These are phyloP conservation scores for Cladosporium sp. DNA, from an alignment of 2,329 filamentous ascomycete genomes.

Conservation along the genomic window DNA sequence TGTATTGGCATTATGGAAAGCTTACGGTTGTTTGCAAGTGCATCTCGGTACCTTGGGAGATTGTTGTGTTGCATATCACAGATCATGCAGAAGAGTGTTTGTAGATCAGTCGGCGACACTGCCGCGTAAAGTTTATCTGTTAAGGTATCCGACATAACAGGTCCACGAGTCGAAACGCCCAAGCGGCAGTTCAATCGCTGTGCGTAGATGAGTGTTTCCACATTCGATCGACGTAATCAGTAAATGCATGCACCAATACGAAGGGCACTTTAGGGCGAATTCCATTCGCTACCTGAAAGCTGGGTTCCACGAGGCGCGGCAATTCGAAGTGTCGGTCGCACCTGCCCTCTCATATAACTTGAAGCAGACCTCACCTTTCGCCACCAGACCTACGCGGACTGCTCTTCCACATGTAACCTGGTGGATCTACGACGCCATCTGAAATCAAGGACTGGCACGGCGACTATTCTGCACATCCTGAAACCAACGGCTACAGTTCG, in stretches of 20 bases:
- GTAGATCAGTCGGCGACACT: not conserved
- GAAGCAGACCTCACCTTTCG: not conserved
- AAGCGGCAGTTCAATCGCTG: not conserved
- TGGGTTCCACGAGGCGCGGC: slow-evolving; percentile 1
- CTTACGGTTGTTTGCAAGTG: not conserved
- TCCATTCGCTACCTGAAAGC: not conserved
- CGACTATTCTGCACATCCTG: not conserved
- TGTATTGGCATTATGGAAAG: not conserved
- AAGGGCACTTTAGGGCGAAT: not conserved
- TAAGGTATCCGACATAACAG: not conserved
- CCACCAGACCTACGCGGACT: not conserved
- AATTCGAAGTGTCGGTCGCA: not conserved
- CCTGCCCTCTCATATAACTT: not conserved
- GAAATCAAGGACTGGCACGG: not conserved
- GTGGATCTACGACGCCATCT: not conserved
- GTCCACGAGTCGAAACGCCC: not conserved
- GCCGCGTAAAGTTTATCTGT: not conserved
- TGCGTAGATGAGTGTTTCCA: not conserved
- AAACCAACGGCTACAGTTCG: not conserved
- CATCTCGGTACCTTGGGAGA: not conserved
- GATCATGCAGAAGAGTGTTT: not conserved
- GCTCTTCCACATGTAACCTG: not conserved
- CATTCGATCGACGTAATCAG: not conserved
- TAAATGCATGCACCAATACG: not conserved
- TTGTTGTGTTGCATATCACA: not conserved